These are phyloP conservation scores for Dothistroma pini DNA, from an alignment of 2,329 filamentous ascomycete genomes.

Conservation along the genomic window DNA sequence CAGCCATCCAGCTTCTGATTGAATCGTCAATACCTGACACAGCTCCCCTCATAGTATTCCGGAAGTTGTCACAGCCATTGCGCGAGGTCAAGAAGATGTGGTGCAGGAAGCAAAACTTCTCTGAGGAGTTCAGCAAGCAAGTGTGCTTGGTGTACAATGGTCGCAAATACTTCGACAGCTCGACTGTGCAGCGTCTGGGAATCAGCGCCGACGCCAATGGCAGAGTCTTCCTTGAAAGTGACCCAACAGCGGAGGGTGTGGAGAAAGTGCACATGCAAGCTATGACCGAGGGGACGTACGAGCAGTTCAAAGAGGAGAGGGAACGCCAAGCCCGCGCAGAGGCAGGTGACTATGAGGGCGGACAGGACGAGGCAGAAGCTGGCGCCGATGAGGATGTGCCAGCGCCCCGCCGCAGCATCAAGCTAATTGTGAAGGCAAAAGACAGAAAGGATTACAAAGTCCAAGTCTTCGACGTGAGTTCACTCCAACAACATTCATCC, in stretches of 20 bases:
- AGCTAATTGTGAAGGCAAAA: conserved; percentile 52
- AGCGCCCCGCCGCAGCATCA: conserved; percentile 33
- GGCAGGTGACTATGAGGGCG: conserved; percentile 2
- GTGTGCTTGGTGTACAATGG: conserved; percentile 79
- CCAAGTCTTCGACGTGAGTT: conserved; percentile 45
- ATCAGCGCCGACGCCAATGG: conserved; percentile 49
- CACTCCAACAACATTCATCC: neutral
- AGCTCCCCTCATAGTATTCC: conserved; percentile 58
- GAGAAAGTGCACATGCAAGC: conserved; percentile 69
- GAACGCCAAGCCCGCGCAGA: conserved; percentile 22
- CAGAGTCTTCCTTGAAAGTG: conserved; percentile 40
- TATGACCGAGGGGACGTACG: conserved; percentile 65
- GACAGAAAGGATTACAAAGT: conserved; percentile 51
- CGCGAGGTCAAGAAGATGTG: conserved; percentile 66
- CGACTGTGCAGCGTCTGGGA: conserved; percentile 66
- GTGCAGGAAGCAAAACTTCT: conserved; percentile 59
- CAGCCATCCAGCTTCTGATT: conserved; percentile 62
- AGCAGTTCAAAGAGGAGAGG: conserved; percentile 50
- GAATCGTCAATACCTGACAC: conserved; percentile 62
- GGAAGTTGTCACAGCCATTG: conserved; percentile 65
- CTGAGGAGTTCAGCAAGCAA: conserved; percentile 46
- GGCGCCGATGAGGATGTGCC: conserved; percentile 19
- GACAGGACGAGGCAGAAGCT: conserved; percentile 9
- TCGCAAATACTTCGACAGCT: conserved; percentile 68
- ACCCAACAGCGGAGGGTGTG: conserved; percentile 49